Evolutionary conservation across 2,329 filamentous ascomycete species (phyloP), one percentile per base, ranked within the genome.

Genomic region (Teratosphaeria destructans): DNA sequence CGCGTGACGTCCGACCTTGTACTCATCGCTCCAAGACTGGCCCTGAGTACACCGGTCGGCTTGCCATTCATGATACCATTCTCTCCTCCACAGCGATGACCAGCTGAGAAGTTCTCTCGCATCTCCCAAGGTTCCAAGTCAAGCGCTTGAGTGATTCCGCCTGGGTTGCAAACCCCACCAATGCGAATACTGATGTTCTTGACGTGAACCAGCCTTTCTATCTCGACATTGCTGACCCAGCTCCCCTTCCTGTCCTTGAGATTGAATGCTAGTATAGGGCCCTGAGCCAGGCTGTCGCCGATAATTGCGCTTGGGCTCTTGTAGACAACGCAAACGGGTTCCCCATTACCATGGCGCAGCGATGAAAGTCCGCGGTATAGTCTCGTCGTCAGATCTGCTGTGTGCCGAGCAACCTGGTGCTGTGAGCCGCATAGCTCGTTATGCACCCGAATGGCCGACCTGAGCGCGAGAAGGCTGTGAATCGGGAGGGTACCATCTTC

Each of bases 401-500:
- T 88, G 72, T 99, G 93, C 1, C 77, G 77, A 6, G 88, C 85
- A 32, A 96, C 79, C 29, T 78, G 77, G 0, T 78, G 74, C 81
- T 95, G 89, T 7, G 68, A 64, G 2, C 83, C 84, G 69, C 88
- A 97, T 0, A 96, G 75, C 23, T 79, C 78, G 54, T 74, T 64
- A 67, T 96, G 90, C 0, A 85, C 79, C 29, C 83, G 77, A 65
- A 97, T 79, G 0, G 92, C 93, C 14, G 83, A 78, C 64, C 87
- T 86, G 7, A 96, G 77, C 1, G 92, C 93, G 59, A 95, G 79
- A 64, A 99, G 96, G 70, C 77, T 95, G 72, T 97, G 94, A 58
- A 96, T 86, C 0, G 93, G 90, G 3, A 96, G 73, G 0, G 93
- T 96, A 1, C 93, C 94, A 71, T 99, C 93, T 72, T 99, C 93